Evolutionary conservation across 2,329 filamentous ascomycete genomes (phyloP).

Genomic region (Fusarium mangiferae): DNA sequence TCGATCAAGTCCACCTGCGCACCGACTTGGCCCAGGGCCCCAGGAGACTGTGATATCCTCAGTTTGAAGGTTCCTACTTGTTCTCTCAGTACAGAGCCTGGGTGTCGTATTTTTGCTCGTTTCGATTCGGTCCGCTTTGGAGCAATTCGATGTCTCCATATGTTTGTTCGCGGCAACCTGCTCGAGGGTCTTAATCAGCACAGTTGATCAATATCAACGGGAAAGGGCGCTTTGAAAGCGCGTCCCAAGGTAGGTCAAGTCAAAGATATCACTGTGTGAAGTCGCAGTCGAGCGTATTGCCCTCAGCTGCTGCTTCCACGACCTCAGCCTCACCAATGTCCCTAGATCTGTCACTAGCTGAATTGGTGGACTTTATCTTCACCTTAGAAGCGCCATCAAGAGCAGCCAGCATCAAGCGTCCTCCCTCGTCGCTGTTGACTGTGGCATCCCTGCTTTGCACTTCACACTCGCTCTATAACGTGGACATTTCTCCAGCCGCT

Average conservation of each 20-base stretch:
- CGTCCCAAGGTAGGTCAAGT: fast-evolving
- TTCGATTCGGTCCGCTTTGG: not conserved
- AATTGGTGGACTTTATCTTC: fast-evolving
- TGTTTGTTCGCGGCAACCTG: fast-evolving
- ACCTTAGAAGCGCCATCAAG: fast-evolving
- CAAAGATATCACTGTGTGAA: fast-evolving
- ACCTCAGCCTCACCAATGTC: not conserved
- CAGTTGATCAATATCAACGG: fast-evolving
- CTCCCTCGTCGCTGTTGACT: too few species aligned
- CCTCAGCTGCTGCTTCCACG: not conserved
- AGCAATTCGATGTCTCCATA: not conserved
- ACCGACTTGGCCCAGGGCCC: fast-evolving
- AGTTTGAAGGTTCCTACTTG: fast-evolving
- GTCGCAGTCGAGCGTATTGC: not conserved
- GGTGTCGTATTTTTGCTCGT: not conserved
- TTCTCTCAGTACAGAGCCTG: not conserved
- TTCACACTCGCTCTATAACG: not conserved
- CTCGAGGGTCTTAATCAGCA: fast-evolving
- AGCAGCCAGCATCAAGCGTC: fast-evolving
- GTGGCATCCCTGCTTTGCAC: too few species aligned
- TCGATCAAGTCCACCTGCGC: not conserved
- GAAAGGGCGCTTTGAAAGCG: fast-evolving
- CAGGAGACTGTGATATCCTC: not conserved
- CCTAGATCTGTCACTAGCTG: fast-evolving
- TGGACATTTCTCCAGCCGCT: fast-evolving